These are phyloP conservation scores for Sclerospora graminicola DNA, from an alignment of 352 stramenopile genomes.

Conservation along the genomic window DNA sequence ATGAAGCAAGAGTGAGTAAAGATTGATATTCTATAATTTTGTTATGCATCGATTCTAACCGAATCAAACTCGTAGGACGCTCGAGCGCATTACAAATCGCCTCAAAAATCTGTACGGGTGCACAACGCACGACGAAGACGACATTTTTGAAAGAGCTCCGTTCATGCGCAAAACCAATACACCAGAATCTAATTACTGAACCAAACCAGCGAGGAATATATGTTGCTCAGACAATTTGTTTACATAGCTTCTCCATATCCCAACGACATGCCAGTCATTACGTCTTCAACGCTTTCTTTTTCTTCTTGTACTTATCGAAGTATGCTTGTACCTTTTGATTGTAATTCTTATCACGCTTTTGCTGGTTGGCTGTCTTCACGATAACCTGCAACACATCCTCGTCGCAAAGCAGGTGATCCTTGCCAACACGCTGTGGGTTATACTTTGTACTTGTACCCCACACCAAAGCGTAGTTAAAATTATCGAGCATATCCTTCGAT, in stretches of 20 bases:
- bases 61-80: constrained; percentile 24
- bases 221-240: too few relatives aligned
- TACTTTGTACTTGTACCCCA: constrained; percentile 98
- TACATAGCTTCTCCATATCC: too few relatives aligned
- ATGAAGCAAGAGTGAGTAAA: constrained; percentile 28
- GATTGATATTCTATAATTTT: not conserved
- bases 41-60: not conserved
- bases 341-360: constrained; percentile 98
- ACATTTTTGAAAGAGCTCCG: constrained; percentile 18
- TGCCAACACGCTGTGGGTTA: constrained; percentile 92
- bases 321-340: constrained; percentile 91
- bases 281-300: constrained; percentile 91
- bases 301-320: constrained; percentile 94
- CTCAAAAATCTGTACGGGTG: constrained; percentile 42
- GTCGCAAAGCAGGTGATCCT: constrained; percentile 93
- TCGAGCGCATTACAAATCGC: constrained; percentile 49
- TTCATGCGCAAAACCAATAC: constrained; percentile 1
- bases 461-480: constrained; percentile 97
- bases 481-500: constrained; percentile 88
- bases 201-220: too few relatives aligned
- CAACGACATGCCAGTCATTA: constrained; percentile 17
- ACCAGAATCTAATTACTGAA: too few relatives aligned
- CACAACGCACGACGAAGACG: constrained; percentile 35
- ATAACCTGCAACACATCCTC: constrained; percentile 99
- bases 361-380: constrained; percentile 96